phyloP scores from a whole-genome alignment of 1,284 basidiomycete species.

The Melampsora americana region DNA sequence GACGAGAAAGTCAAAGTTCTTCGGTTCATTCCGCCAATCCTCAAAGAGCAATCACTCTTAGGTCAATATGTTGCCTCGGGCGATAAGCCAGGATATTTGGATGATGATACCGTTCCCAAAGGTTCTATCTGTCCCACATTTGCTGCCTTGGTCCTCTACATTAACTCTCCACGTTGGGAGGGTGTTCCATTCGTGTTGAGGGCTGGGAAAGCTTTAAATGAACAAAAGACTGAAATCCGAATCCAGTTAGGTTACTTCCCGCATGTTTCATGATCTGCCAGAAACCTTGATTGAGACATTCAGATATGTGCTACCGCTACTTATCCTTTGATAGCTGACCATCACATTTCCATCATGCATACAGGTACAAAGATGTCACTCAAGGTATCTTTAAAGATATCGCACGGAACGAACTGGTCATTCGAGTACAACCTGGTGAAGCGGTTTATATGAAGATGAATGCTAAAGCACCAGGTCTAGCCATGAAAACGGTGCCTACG shows the following conservation, averaged over 20 bases:
- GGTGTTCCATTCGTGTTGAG: conserved; percentile 95
- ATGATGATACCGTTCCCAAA: conserved; percentile 88
- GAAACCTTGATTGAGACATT: background rate
- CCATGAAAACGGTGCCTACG: conserved; percentile 81
- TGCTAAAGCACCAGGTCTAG: conserved; percentile 82
- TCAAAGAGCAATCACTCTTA: conserved; percentile 72
- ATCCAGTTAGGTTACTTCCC: conserved; percentile 61
- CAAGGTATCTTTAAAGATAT: conserved; percentile 93
- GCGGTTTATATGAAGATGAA: conserved; percentile 94
- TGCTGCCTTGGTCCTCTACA: conserved; percentile 79
- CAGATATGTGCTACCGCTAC: background rate
- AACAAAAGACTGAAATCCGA: conserved; percentile 92
- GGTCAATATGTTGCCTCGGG: conserved; percentile 84
- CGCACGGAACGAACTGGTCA: conserved; percentile 86
- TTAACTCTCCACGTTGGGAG: conserved; percentile 93
- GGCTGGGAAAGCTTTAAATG: conserved; percentile 95
- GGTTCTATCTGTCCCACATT: conserved; percentile 88
- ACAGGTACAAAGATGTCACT: conserved; percentile 81
- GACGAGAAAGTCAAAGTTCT: conserved; percentile 98
- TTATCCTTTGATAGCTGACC: background rate
- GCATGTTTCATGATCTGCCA: background rate
- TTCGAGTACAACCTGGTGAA: conserved; percentile 90
- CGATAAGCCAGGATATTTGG: conserved; percentile 93
- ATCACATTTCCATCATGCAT: background rate
- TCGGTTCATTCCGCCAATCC: conserved; percentile 78